Percentiles rank a stretch among this genome's conserved stretches.
Conservation (phyloP, 129 eudicot species). For the Cynara cardunculus region DNA sequence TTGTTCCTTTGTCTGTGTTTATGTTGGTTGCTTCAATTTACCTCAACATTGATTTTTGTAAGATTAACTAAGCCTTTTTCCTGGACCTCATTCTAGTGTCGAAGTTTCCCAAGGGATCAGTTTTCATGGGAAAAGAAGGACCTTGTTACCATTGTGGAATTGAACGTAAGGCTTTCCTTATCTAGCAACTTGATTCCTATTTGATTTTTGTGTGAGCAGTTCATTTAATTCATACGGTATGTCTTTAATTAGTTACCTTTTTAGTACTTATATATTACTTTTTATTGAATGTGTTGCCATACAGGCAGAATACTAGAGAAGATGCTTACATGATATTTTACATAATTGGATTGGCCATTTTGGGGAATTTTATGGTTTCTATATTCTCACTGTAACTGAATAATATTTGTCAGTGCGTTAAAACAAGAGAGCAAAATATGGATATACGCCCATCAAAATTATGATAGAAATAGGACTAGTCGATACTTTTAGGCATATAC, state of each 20-base stretch:
- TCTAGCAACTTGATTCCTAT: neutral
- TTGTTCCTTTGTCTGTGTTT: neutral
- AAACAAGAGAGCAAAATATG: neutral
- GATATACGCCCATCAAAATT: neutral
- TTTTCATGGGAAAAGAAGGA: constrained; percentile 34
- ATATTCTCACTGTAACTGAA: neutral
- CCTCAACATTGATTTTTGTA: neutral
- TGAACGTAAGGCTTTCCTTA: constrained; percentile 25
- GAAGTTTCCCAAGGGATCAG: constrained; percentile 10
- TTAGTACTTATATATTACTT: neutral
- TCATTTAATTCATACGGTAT: neutral
- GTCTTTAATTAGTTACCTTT: neutral
- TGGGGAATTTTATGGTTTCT: neutral
- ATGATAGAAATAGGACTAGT: neutral
- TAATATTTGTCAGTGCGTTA: neutral
- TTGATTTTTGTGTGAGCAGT: constrained; percentile 1
- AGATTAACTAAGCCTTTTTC: neutral
- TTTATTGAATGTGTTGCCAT: neutral
- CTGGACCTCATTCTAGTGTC: neutral
- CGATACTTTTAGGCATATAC: neutral
- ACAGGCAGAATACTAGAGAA: neutral
- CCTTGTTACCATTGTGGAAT: constrained; percentile 40
- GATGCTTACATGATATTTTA: neutral
- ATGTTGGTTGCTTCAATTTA: neutral
- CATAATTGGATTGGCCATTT: neutral